phyloP scores from a whole-genome alignment of 2,329 filamentous ascomycete species.

The Trichoderma atroviride region DNA sequence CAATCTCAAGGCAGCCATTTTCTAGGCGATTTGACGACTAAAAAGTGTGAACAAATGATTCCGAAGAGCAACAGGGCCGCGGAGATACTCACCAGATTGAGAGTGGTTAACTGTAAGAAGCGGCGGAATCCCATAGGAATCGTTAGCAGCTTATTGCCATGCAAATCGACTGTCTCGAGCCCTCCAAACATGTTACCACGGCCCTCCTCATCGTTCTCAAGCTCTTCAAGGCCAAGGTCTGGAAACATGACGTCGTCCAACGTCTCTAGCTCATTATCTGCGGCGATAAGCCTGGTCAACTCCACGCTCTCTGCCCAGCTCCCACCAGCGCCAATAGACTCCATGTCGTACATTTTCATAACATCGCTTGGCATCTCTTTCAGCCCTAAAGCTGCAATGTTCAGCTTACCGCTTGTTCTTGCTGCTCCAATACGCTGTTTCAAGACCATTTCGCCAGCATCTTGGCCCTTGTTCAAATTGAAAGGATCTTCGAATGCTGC shows the following conservation, averaged over 20 bases:
- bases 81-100: conserved; percentile 70
- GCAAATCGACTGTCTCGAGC: conserved; percentile 79
- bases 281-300: conserved; percentile 78
- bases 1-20: conserved; percentile 70
- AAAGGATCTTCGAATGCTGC: conserved; percentile 66
- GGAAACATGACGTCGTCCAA: conserved; percentile 79
- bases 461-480: conserved; percentile 63
- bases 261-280: conserved; percentile 82
- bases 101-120: conserved; percentile 71
- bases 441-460: conserved; percentile 66
- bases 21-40: conserved; percentile 80
- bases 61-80: not conserved
- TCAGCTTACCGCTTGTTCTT: conserved; percentile 77
- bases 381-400: conserved; percentile 82
- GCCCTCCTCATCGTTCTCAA: conserved; percentile 66
- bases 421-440: conserved; percentile 72
- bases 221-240: conserved; percentile 61
- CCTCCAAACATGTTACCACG: conserved; percentile 78
- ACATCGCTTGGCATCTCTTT: conserved; percentile 81
- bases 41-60: conserved; percentile 31
- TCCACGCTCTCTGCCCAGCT: conserved; percentile 94
- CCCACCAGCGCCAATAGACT: conserved; percentile 63
- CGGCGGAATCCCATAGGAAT: conserved; percentile 76
- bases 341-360: conserved; percentile 85
- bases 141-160: conserved; percentile 75